Conservation (phyloP, 768 basidiomycete genomes). For the Pisolithus orientalis region DNA sequence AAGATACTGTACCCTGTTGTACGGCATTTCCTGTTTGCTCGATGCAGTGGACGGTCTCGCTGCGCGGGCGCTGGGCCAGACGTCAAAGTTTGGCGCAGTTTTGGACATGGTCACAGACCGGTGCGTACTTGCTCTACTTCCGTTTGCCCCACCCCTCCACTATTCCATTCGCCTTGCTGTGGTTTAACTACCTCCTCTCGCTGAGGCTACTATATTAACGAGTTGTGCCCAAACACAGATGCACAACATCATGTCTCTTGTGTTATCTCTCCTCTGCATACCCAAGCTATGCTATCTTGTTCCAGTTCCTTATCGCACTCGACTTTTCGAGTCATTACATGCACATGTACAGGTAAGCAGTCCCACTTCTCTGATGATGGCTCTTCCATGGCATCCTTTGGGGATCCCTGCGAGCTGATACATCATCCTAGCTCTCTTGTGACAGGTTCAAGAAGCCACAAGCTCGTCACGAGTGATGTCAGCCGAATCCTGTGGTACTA, state of each 20-base stretch:
- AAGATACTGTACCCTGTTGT: slow-evolving; percentile 83
- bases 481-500: slow-evolving; percentile 88
- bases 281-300: slow-evolving; percentile 74
- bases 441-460: slow-evolving; percentile 91
- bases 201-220: neutral
- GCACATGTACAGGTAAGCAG: slow-evolving; percentile 95
- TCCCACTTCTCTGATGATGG: neutral
- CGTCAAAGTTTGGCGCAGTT: slow-evolving; percentile 95
- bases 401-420: slow-evolving; percentile 2
- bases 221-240: slow-evolving; percentile 43
- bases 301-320: slow-evolving; percentile 93
- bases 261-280: slow-evolving; percentile 92
- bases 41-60: slow-evolving; percentile 95
- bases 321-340: slow-evolving; percentile 99
- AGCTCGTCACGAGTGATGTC: slow-evolving; percentile 86
- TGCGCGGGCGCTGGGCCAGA: slow-evolving; percentile 82
- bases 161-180: neutral
- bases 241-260: slow-evolving; percentile 91
- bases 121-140: slow-evolving; percentile 37
- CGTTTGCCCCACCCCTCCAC: slow-evolving; percentile 1
- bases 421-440: slow-evolving; percentile 67
- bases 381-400: neutral
- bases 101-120: slow-evolving; percentile 99
- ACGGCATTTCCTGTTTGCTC: slow-evolving; percentile 84
- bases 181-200: too few relatives aligned